Percentiles rank a stretch among this genome's conserved stretches.
phyloP scores from a whole-genome alignment of 2,329 filamentous ascomycete genomes.

The Zymoseptoria passerinii region DNA sequence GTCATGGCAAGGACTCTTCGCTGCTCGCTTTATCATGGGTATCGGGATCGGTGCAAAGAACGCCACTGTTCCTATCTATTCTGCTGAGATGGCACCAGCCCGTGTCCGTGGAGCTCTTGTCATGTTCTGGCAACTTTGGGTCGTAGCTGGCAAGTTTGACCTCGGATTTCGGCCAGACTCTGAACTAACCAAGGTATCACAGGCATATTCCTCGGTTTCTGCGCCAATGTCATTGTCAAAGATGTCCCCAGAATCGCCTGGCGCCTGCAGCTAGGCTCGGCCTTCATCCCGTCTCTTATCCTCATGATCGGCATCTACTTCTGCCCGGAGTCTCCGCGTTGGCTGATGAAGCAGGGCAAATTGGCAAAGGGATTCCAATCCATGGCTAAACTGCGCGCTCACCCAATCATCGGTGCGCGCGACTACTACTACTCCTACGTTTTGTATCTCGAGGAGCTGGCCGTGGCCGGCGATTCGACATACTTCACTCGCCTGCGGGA shows the following conservation, averaged over 20 bases:
- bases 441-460: constrained; percentile 30
- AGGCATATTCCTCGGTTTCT: constrained; percentile 56
- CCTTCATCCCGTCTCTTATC: constrained; percentile 42
- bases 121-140: constrained; percentile 74
- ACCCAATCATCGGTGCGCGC: constrained; percentile 46
- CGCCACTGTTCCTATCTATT: constrained; percentile 40
- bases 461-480: constrained; percentile 30
- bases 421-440: constrained; percentile 46
- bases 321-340: constrained; percentile 40
- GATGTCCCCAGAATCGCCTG: constrained; percentile 52
- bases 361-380: constrained; percentile 41
- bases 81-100: constrained; percentile 39
- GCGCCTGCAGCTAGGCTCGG: constrained; percentile 60
- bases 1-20: constrained; percentile 52
- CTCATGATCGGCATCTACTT: constrained; percentile 29
- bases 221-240: constrained; percentile 57
- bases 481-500: constrained; percentile 40
- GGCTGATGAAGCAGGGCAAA: constrained; percentile 43
- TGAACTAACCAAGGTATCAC: constrained; percentile 24
- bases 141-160: constrained; percentile 16
- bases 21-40: constrained; percentile 63
- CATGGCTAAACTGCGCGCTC: constrained; percentile 41
- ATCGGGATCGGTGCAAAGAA: constrained; percentile 41
- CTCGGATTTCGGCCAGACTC: background rate
- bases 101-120: constrained; percentile 57